Conservation (phyloP, 2,329 filamentous ascomycete genomes). For the Pseudocercospora musae region DNA sequence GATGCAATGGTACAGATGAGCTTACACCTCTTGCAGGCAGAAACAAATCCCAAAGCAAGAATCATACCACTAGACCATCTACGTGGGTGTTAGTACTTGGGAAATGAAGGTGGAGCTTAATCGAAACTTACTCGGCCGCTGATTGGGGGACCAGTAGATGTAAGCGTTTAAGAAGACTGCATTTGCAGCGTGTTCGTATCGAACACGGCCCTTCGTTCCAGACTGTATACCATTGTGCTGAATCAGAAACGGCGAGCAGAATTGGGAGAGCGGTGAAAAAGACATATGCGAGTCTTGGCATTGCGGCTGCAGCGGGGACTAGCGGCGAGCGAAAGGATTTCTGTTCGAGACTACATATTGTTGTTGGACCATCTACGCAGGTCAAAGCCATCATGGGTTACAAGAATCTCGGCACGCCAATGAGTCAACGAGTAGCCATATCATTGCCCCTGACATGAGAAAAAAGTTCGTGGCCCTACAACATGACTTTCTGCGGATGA, state of each 20-base stretch:
- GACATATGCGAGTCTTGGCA: neutral
- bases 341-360: too few relatives aligned
- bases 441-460: too few relatives aligned
- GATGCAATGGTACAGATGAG: neutral
- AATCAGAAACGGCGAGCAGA: neutral
- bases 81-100: neutral
- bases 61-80: slow-evolving; percentile 16
- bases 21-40: slow-evolving; percentile 6
- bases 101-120: neutral
- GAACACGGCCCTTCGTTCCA: too few relatives aligned
- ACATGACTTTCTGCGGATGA: too few relatives aligned
- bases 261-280: neutral
- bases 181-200: neutral
- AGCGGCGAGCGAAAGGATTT: neutral
- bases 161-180: neutral
- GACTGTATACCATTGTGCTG: neutral
- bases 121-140: neutral
- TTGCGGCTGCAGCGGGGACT: neutral
- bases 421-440: too few relatives aligned
- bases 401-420: too few relatives aligned
- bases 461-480: too few relatives aligned
- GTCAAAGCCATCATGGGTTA: too few relatives aligned
- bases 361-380: too few relatives aligned
- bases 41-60: slow-evolving; percentile 7
- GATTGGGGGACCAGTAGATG: neutral